Evolutionary conservation across 805 yeast species (phyloP).

Genomic region (Zygoascus bituminiphila): DNA sequence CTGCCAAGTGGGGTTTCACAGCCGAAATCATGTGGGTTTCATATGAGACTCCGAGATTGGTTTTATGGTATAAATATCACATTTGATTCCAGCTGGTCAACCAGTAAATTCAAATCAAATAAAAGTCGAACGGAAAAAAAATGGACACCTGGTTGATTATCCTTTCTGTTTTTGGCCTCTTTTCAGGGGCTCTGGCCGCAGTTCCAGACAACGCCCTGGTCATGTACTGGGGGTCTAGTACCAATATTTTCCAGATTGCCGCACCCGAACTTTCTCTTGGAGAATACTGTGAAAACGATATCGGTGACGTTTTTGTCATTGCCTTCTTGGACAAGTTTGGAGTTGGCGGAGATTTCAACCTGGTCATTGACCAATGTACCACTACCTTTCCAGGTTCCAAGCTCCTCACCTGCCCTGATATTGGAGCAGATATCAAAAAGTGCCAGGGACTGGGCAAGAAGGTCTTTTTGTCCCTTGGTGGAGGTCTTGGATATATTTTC

Average conservation of each 20-base stretch:
- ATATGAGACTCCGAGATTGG: too few relatives aligned
- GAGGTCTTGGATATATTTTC: constrained; percentile 34
- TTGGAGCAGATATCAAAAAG: constrained; percentile 52
- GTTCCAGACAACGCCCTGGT: neutral
- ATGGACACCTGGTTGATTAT: neutral
- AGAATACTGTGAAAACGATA: constrained; percentile 56
- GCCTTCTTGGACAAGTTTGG: constrained; percentile 61
- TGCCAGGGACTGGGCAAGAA: constrained; percentile 70
- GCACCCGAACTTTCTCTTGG: constrained; percentile 35
- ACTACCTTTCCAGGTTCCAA: constrained; percentile 29
- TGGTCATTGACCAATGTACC: constrained; percentile 29
- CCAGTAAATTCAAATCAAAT: too few relatives aligned
- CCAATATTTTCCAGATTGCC: neutral
- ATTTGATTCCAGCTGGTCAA: neutral
- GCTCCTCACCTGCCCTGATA: constrained; percentile 36
- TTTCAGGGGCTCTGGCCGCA: neutral
- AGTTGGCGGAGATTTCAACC: constrained; percentile 36
- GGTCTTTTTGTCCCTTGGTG: constrained; percentile 57
- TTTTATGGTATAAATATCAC: neutral
- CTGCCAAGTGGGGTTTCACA: neutral
- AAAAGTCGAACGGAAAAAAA: neutral
- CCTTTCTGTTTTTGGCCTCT: neutral
- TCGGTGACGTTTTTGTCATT: constrained; percentile 58
- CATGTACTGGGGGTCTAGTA: neutral
- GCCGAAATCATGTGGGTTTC: neutral